Base-by-base conservation (phyloP, 2,329 filamentous ascomycete genomes). In the Thelonectria rubi region DNA sequence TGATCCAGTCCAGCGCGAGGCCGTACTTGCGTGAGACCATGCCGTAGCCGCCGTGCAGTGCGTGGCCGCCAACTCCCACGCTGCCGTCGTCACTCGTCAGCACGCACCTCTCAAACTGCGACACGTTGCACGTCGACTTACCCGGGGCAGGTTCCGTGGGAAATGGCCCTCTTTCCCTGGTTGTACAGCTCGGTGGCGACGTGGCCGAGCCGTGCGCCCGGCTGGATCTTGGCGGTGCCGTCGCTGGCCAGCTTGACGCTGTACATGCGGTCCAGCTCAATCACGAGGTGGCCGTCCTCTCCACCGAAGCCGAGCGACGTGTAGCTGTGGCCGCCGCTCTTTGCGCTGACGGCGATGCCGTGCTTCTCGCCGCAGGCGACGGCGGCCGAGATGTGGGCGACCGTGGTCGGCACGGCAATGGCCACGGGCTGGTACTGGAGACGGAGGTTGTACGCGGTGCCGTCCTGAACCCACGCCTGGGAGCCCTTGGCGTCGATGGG, bases 261-360 rank as follows among this genome's bases (percentile, higher is more conserved):
- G 26, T 76, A 74, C 69, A 81, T 73, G 15, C 73, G 72, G n/a
- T 80, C 75, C 9, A 82, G 65, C 60, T 80, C 76, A 14, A 82
- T 70, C 40, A 81, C 70, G 10, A 81, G 67, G 34, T 76, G 75
- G 1, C 79, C 78, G 54, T 81, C 74, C 43, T 75, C 70, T n/a
- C 79, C 79, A 0, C 79, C 79, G 17, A 76, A 75, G 55, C 81
- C 81, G 53, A 80, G 81, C 24, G 82, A 84, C 0, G 76, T 84
- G 69, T 84, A 86, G 47, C 79, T 82, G 64, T 86, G 84, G 2
- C 84, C 84, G 3, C 84, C 84, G 50, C 79, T 79, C 65, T 80
- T 81, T 6, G 83, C 76, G 43, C 82, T 82, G 1, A 86, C 81
- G 55, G 83, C 81, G 55, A 83, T 71, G 2, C 75, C 74, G 50